These are phyloP conservation scores for Phellopilus nigrolimitatus DNA, from an alignment of 1,284 basidiomycete species.

Conservation along the genomic window DNA sequence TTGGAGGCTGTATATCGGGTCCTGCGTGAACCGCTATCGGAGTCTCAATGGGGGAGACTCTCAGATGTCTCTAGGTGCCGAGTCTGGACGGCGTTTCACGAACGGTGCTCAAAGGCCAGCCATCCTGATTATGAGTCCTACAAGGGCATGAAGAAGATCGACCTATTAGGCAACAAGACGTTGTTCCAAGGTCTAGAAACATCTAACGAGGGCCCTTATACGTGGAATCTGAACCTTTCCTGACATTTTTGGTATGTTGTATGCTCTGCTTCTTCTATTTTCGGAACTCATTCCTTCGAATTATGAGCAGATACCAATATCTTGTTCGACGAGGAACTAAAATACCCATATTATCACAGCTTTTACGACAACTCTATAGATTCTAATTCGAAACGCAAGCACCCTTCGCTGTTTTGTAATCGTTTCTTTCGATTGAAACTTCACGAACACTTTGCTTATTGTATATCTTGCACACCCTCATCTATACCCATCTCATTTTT, in stretches of 20 bases:
- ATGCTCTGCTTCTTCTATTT: not conserved
- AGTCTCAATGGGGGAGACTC: not conserved
- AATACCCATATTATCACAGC: no score
- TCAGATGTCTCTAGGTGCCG: not conserved
- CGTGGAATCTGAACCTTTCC: conserved; percentile 1
- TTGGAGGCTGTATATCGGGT: not conserved
- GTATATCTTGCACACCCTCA: no score
- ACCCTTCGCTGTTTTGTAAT: no score
- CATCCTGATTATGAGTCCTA: not conserved
- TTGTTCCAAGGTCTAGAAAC: conserved; percentile 8
- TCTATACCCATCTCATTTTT: no score
- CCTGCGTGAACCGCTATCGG: conserved; percentile 2
- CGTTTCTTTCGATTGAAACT: no score
- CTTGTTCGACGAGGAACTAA: no score
- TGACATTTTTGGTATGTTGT: not conserved
- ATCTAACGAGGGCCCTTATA: not conserved
- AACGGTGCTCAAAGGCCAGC: conserved; percentile 1
- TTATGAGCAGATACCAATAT: no score
- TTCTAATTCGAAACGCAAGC: no score
- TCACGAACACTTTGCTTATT: no score
- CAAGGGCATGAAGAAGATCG: conserved; percentile 9
- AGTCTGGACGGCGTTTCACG: conserved; percentile 5
- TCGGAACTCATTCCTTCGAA: not conserved
- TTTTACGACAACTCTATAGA: no score
- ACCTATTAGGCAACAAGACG: conserved; percentile 6